These are phyloP conservation scores for Cladosporium sp. DNA, from an alignment of 2,329 filamentous ascomycete species.

Conservation along the genomic window DNA sequence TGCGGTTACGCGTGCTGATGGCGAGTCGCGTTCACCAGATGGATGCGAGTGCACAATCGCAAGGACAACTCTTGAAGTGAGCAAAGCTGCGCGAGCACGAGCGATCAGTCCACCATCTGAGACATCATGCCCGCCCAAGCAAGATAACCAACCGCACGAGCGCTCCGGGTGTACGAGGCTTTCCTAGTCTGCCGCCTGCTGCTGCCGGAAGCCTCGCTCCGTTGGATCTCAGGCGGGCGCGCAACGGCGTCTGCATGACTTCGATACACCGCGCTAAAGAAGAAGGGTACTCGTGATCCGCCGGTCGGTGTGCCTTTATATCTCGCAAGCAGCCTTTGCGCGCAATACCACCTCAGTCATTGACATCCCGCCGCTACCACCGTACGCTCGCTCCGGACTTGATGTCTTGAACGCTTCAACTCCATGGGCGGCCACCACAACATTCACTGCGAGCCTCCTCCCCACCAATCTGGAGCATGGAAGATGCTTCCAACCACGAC, in stretches of 20 bases:
- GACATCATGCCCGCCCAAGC: no score
- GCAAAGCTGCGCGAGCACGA: no score
- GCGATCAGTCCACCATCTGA: no score
- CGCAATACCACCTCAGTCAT: not conserved
- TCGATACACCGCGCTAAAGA: slow-evolving; percentile 1
- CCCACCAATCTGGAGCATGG: slow-evolving; percentile 10
- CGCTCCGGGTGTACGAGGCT: not conserved
- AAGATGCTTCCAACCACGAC: slow-evolving; percentile 9
- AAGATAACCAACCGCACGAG: no score
- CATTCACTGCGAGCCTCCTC: slow-evolving; percentile 6
- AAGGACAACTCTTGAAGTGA: no score
- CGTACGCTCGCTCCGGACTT: not conserved
- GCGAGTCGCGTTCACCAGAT: not conserved
- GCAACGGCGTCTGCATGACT: not conserved
- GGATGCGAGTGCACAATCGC: not conserved
- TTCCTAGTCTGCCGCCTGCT: not conserved
- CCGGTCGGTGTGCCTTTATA: not conserved
- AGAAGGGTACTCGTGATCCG: slow-evolving; percentile 1
- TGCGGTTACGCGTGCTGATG: not conserved
- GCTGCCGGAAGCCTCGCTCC: slow-evolving; percentile 1
- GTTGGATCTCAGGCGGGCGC: not conserved
- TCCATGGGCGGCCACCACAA: slow-evolving; percentile 7
- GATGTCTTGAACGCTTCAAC: slow-evolving; percentile 5
- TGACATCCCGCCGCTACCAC: not conserved
- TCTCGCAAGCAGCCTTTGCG: not conserved